phyloP scores from a whole-genome alignment of 352 stramenopile genomes.

The Globisporangium abappressorium region DNA sequence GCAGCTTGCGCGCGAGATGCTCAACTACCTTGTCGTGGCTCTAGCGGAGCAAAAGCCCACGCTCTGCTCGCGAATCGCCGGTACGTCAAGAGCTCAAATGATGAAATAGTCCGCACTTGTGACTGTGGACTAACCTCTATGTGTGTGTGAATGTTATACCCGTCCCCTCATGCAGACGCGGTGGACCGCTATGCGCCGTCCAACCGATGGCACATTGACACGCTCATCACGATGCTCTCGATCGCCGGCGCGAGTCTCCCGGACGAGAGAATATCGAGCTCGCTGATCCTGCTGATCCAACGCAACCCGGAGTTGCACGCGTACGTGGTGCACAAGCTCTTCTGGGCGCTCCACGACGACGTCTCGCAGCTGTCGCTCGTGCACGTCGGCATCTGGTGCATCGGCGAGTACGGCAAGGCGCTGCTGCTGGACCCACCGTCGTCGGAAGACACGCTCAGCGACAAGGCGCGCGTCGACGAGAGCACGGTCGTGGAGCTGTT shows the following conservation, averaged over 20 bases:
- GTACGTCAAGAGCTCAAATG: constrained; percentile 29
- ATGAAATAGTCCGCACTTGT: background rate
- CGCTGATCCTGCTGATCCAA: constrained; percentile 96
- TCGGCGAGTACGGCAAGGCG: constrained; percentile 96
- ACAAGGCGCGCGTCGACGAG: constrained; percentile 71
- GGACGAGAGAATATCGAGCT: constrained; percentile 92
- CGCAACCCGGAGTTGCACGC: constrained; percentile 86
- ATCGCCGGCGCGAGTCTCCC: constrained; percentile 94
- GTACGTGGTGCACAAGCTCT: constrained; percentile 97
- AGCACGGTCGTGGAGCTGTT: constrained; percentile 68
- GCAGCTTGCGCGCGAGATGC: constrained; percentile 95
- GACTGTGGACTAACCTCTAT: background rate
- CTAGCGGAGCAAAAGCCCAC: constrained; percentile 93
- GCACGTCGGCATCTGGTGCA: constrained; percentile 98
- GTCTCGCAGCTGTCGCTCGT: constrained; percentile 93
- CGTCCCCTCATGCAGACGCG: constrained; percentile 39
- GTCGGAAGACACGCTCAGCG: constrained; percentile 58
- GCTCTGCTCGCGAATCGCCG: constrained; percentile 94
- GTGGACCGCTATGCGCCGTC: constrained; percentile 82
- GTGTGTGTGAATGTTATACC: background rate
- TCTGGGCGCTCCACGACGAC: constrained; percentile 95
- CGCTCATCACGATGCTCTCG: constrained; percentile 98
- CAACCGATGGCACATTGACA: constrained; percentile 94
- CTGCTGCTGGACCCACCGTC: constrained; percentile 71
- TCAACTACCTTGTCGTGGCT: constrained; percentile 99